These are phyloP conservation scores for Polyporus tsugae DNA, from an alignment of 1,284 basidiomycete species.

Conservation along the genomic window DNA sequence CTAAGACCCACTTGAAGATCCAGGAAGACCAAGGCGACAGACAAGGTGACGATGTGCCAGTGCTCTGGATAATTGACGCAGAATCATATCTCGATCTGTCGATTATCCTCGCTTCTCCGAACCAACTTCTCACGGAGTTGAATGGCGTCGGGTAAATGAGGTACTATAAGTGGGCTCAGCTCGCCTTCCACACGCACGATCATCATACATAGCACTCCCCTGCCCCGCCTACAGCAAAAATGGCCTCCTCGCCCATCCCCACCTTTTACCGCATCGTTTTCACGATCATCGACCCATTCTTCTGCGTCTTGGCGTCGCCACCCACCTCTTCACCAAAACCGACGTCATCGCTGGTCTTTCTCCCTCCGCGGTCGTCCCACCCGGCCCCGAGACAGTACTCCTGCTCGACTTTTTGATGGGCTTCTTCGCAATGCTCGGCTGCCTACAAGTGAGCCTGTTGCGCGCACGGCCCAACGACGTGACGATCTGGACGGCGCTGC, in stretches of 20 bases:
- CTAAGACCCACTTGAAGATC: too few relatives aligned
- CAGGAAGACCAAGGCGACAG: too few relatives aligned
- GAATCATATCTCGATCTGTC: too few relatives aligned
- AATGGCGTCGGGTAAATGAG: too few relatives aligned
- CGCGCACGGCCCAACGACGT: background rate
- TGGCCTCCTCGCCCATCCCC: conserved; percentile 1
- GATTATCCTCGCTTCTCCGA: too few relatives aligned
- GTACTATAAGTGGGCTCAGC: too few relatives aligned
- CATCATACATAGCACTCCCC: background rate
- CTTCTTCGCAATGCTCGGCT: conserved; percentile 9
- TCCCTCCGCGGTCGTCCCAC: background rate
- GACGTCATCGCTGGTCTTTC: conserved; percentile 1
- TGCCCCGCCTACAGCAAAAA: background rate
- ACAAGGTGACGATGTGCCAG: too few relatives aligned
- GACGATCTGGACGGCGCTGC: background rate
- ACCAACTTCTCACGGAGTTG: too few relatives aligned
- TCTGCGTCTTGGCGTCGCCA: conserved; percentile 3
- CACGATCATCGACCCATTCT: conserved; percentile 8
- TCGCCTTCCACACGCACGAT: background rate
- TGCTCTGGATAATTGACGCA: too few relatives aligned
- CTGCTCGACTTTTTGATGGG: conserved; percentile 1
- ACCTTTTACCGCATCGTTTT: conserved; percentile 1
- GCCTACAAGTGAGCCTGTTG: background rate
- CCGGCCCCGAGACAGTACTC: background rate
- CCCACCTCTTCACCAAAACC: background rate